Evolutionary conservation across 345 rosid species (phyloP), one percentile per base, ranked within the genome.

Genomic region (Hibiscus mutabilis): DNA sequence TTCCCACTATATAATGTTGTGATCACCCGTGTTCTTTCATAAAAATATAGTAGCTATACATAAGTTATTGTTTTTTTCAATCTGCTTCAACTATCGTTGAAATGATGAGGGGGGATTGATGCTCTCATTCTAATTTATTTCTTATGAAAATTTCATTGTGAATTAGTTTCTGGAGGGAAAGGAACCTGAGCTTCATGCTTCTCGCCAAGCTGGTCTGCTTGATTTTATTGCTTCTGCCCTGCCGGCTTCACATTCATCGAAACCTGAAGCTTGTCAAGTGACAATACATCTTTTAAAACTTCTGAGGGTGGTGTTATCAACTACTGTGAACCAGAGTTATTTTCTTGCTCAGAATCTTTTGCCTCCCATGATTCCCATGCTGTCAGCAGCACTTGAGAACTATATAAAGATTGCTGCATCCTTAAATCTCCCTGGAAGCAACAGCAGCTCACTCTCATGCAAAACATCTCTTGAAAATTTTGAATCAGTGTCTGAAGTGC

Each of bases 241-340:
- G 61, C 95, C 95, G 72, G 95, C 95, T 70, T 89, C 90, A 67
- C 91, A 89, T 80, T 83, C 84, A 60, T 87, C 95, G 42, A 89
- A 86, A 64, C 95, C 95, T 15, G 95, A 89, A 79, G 91, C 91
- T 74, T 85, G 95, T 79, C 95, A 86, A 73, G 90, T 83, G 75
- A 87, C 87, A 11, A 71, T 87, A 70, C 87, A 87, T 79, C 85
- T 89, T 66, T 63, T 89, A 73, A 89, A 87, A 79, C 91, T 89
- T 73, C 75, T 87, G 84, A 83, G 82, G 84, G 90, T 84, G 69
- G 83, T 82, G 49, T 82, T 89, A 63, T 81, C 91, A 47, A 68
- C 81, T 47, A 82, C 87, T 69, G 78, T 82, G 22, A 89, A 89
- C 61, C 83, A 87, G 74, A 89, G 87, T 77, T 89, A 84, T 78